phyloP scores from a whole-genome alignment of 495 filamentous ascomycete genomes.

The Aspergillus wentii region DNA sequence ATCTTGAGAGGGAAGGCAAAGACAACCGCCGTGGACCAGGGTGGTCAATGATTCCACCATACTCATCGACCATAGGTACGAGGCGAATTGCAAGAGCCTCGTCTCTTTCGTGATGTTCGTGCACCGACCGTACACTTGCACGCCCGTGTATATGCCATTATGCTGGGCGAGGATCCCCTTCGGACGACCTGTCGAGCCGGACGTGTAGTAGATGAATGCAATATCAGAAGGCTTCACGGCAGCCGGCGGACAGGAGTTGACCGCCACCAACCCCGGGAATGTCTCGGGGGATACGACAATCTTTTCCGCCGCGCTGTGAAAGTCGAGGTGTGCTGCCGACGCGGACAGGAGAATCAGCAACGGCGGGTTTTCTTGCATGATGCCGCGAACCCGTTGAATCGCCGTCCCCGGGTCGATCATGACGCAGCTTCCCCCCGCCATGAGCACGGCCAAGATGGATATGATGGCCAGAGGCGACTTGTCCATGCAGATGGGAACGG shows the following conservation, averaged over 20 bases:
- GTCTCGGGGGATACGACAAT: no score
- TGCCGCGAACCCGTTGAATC: constrained; percentile 27
- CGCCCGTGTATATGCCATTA: constrained; percentile 7
- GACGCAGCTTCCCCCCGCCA: constrained; percentile 45
- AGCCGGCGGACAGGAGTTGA: no score
- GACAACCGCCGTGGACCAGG: constrained; percentile 47
- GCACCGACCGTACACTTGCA: constrained; percentile 7
- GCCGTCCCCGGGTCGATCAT: constrained; percentile 44
- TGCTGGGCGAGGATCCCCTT: constrained; percentile 33
- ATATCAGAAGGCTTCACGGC: not conserved
- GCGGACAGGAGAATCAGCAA: no score
- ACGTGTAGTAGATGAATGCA: constrained; percentile 29
- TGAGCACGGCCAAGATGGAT: constrained; percentile 34
- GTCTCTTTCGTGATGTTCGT: constrained; percentile 13
- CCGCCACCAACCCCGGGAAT: no score
- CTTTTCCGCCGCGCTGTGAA: no score
- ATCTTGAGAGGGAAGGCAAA: constrained; percentile 50
- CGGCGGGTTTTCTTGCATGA: constrained; percentile 17
- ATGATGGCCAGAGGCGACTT: constrained; percentile 38
- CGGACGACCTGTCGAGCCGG: constrained; percentile 32
- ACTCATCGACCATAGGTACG: constrained; percentile 33
- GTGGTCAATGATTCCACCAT: constrained; percentile 56
- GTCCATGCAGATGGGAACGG: constrained; percentile 43
- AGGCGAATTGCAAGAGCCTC: constrained; percentile 23
- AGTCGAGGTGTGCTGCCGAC: no score